Conservation (phyloP, 805 yeast species). For the Cephaloascus albidus region DNA sequence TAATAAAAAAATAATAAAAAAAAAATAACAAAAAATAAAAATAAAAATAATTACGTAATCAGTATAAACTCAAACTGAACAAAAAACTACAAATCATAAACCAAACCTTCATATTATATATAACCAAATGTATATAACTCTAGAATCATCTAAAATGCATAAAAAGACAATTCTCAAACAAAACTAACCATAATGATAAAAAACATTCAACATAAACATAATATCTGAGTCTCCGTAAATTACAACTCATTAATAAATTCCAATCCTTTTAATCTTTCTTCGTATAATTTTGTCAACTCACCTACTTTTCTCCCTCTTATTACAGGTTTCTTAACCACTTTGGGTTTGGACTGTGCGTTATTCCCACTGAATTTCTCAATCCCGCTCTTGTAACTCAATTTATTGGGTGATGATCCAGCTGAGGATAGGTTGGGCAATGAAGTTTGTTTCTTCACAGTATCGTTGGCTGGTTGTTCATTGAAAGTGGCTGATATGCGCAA, state of each 20-base stretch:
- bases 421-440: background rate
- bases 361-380: background rate
- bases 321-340: constrained; percentile 23
- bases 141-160: no score
- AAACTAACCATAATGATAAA: no score
- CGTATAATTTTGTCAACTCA: constrained; percentile 53
- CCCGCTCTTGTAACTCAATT: background rate
- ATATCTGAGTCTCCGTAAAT: no score
- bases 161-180: no score
- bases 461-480: background rate
- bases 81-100: no score
- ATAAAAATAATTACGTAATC: no score
- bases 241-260: background rate
- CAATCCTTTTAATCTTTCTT: constrained; percentile 24
- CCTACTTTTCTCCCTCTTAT: constrained; percentile 51
- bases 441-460: constrained; percentile 3
- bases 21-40: no score
- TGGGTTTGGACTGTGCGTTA: background rate
- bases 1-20: no score
- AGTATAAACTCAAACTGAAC: no score
- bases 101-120: no score
- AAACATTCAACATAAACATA: no score
- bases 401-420: background rate
- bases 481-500: constrained; percentile 1
- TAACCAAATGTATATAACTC: no score